Conservation (phyloP, 495 filamentous ascomycete species). For the Rusavskia elegans region DNA sequence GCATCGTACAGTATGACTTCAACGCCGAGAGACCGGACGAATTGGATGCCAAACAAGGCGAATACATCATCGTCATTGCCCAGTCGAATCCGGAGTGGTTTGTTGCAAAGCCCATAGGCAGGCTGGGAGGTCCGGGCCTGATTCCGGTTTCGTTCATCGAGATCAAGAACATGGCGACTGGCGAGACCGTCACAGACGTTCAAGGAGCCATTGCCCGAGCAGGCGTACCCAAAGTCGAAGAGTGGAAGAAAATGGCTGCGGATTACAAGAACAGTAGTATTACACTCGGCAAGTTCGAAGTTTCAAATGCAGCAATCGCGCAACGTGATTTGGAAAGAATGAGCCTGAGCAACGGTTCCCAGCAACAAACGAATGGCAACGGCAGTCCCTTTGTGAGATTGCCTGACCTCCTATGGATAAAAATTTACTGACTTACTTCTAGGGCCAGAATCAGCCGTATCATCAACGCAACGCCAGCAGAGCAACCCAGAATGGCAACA, state of each 20-base stretch:
- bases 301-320: slow-evolving; percentile 25
- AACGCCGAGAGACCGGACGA: slow-evolving; percentile 89
- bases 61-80: slow-evolving; percentile 95
- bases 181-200: slow-evolving; percentile 65
- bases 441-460: slow-evolving; percentile 11
- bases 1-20: slow-evolving; percentile 94
- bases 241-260: slow-evolving; percentile 99
- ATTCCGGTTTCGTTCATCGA: slow-evolving; percentile 97
- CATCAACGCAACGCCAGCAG: slow-evolving; percentile 34
- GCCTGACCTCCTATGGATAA: neutral
- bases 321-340: slow-evolving; percentile 65
- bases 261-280: slow-evolving; percentile 99
- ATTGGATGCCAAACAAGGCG: slow-evolving; percentile 83
- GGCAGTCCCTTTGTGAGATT: slow-evolving; percentile 24
- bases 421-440: neutral
- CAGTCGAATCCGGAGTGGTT: slow-evolving; percentile 99
- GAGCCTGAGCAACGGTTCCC: slow-evolving; percentile 42
- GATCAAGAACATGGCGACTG: slow-evolving; percentile 83
- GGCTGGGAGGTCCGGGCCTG: slow-evolving; percentile 82
- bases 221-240: slow-evolving; percentile 92
- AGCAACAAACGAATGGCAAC: slow-evolving; percentile 29
- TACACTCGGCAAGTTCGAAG: slow-evolving; percentile 78
- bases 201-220: slow-evolving; percentile 76
- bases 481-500: slow-evolving; percentile 17
- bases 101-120: slow-evolving; percentile 92